Conservation (phyloP, 208 protist species). For the Trypanosoma scelopori region DNA sequence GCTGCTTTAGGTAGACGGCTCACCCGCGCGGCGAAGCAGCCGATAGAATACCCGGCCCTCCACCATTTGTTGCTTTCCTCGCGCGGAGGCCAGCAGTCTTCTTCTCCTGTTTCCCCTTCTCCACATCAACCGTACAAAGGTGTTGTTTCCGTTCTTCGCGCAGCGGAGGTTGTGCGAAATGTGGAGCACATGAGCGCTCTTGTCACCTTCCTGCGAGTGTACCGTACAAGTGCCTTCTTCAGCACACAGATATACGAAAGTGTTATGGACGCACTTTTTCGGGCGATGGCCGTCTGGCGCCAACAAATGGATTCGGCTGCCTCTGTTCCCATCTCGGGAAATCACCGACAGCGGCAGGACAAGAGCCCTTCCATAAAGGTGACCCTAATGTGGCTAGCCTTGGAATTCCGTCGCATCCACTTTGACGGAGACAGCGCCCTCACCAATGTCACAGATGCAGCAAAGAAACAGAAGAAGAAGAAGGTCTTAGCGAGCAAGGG, state of each 20-base stretch:
- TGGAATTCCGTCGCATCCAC: slow-evolving; percentile 19
- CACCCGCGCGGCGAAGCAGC: slow-evolving; percentile 13
- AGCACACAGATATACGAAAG: slow-evolving; percentile 11
- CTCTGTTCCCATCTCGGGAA: background rate
- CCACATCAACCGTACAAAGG: too few species aligned
- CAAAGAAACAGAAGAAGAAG: slow-evolving; percentile 6
- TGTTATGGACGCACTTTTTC: slow-evolving; percentile 18
- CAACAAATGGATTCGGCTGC: background rate
- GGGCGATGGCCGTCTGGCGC: slow-evolving; percentile 5
- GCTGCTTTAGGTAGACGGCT: slow-evolving; percentile 12
- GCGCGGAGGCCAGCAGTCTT: background rate
- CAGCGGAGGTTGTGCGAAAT: slow-evolving; percentile 7
- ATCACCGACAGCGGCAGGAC: background rate
- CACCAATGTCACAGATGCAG: background rate
- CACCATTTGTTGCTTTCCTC: slow-evolving; percentile 2
- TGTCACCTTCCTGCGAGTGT: slow-evolving; percentile 29
- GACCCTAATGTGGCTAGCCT: slow-evolving; percentile 12
- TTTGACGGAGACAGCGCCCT: slow-evolving; percentile 4
- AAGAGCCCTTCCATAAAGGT: slow-evolving; percentile 6
- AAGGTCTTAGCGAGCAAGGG: background rate
- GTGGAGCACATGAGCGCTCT: slow-evolving; percentile 14
- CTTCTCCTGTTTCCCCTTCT: background rate
- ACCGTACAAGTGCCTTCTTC: slow-evolving; percentile 24
- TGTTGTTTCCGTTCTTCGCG: slow-evolving; percentile 6
- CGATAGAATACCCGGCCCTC: slow-evolving; percentile 18